Base-by-base conservation (phyloP, 129 eudicot genomes). In the Chrysanthemum seticuspe region DNA sequence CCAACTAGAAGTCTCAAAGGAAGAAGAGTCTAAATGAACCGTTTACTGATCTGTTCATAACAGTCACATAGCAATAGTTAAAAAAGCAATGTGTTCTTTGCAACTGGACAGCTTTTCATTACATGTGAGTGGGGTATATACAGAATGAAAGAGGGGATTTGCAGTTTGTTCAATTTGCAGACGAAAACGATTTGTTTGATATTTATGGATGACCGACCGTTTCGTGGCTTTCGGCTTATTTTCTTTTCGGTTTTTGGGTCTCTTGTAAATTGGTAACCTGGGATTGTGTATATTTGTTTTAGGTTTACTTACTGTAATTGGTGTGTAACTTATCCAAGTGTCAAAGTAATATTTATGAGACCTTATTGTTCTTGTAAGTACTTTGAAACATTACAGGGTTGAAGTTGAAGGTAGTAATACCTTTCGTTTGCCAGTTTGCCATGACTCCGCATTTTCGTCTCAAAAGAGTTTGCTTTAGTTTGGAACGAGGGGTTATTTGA, bases 1-100 rank as follows among this genome's bases (percentile, higher is more conserved):
- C 51, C 81, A 76, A 14, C 57, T 71, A 29, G 93, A 84, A 78
- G 80, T 77, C 51, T 76, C 90, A 0, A 85, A 87, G 80, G 64
- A 67, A 69, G 71, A 79, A 13, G 85, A 80, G 82, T 65, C 84
- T 14, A 73, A 58, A 53, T 78, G 72, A 82, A 56, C 48, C 68
- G 47, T 5, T 70, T 68, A 75, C 63, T 47, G 25, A 75, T 75
- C 64, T 79, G 83, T 79, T 73, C 78, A 79, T 79, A 79, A 76
- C 53, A 49, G 68, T 80, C 70, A 70, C 76, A 75, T 75, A 80
- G 69, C 74, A 70, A 80, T 80, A 81, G 81, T 81, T 64, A 75
- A 62, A 53, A 74, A 74, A 67, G 19, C 70, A 47, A 51, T 56
- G 68, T 71, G 80, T 65, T 81, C 75, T 64, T 79, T 67, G 29